phyloP scores from a whole-genome alignment of 2,329 filamentous ascomycete genomes.

The Claviceps sp. region DNA sequence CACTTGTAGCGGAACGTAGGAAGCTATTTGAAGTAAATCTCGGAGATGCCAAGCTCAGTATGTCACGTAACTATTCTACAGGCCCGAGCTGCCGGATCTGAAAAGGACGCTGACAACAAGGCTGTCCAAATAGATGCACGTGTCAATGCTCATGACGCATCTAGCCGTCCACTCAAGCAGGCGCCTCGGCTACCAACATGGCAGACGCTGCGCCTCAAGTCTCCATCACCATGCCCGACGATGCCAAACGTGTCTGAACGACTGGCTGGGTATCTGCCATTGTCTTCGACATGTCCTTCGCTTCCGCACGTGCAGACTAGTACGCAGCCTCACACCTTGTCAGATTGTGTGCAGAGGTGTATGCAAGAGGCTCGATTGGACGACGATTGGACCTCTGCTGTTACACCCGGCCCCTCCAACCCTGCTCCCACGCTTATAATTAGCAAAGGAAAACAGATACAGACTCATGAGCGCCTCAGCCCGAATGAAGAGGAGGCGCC shows the following conservation, averaged over 20 bases:
- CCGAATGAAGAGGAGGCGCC: neutral
- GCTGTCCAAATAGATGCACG: neutral
- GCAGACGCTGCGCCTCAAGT: neutral
- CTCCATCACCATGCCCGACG: conserved; percentile 3
- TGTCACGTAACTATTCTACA: neutral
- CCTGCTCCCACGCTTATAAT: neutral
- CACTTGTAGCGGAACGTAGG: conserved; percentile 13
- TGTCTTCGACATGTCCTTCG: conserved; percentile 5
- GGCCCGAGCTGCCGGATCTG: neutral
- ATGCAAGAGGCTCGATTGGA: neutral
- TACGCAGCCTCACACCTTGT: neutral
- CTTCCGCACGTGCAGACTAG: neutral
- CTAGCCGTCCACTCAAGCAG: neutral
- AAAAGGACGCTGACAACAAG: neutral
- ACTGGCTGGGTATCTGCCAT: conserved; percentile 4
- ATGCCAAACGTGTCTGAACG: conserved; percentile 2
- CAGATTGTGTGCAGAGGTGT: conserved; percentile 1
- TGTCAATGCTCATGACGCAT: neutral
- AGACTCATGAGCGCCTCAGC: neutral
- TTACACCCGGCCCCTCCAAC: neutral
- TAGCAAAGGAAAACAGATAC: neutral
- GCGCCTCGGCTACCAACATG: neutral
- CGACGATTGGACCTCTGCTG: neutral
- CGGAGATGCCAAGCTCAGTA: neutral
- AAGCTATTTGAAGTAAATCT: conserved; percentile 11